A percentile compares a stretch with the other conserved stretches of the same genome.
Evolutionary conservation across 345 rosid genomes (phyloP).

Genomic region (Balakata baccata): DNA sequence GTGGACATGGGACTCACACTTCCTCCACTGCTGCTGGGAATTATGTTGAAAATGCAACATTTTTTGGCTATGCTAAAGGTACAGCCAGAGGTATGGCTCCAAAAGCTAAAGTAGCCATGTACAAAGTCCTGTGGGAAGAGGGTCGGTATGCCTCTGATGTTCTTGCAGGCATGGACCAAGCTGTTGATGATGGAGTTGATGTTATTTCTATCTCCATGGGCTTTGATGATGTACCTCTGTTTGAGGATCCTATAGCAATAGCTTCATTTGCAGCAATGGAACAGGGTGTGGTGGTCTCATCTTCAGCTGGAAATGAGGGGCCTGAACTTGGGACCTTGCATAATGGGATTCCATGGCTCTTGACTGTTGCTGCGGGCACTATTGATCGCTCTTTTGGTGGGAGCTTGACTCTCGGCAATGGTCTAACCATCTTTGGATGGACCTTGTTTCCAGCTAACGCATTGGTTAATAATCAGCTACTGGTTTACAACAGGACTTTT

Average conservation of each 20-base stretch:
- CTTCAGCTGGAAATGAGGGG: slow-evolving; percentile 44
- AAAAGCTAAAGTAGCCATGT: slow-evolving; percentile 27
- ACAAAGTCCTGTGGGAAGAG: slow-evolving; percentile 30
- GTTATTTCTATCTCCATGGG: slow-evolving; percentile 37
- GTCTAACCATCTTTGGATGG: neutral
- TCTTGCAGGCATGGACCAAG: slow-evolving; percentile 45
- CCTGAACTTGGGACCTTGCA: slow-evolving; percentile 19
- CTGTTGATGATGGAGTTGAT: slow-evolving; percentile 39
- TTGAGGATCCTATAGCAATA: slow-evolving; percentile 34
- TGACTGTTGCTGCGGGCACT: slow-evolving; percentile 36
- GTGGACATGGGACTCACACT: slow-evolving; percentile 45
- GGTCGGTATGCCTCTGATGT: slow-evolving; percentile 37
- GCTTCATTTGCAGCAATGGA: slow-evolving; percentile 37
- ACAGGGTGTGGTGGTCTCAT: slow-evolving; percentile 31
- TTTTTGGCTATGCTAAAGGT: slow-evolving; percentile 41
- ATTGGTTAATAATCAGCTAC: slow-evolving; percentile 12
- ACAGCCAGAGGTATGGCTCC: slow-evolving; percentile 38
- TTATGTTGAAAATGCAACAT: slow-evolving; percentile 34
- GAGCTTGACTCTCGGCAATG: slow-evolving; percentile 13
- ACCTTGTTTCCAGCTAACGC: slow-evolving; percentile 37
- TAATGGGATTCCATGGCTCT: slow-evolving; percentile 42
- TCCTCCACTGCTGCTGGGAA: slow-evolving; percentile 43
- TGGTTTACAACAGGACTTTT: neutral
- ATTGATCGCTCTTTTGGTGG: slow-evolving; percentile 32
- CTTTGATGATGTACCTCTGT: neutral